These are phyloP conservation scores for Kwoniella sp. DNA, from an alignment of 768 basidiomycete genomes.

Conservation along the genomic window DNA sequence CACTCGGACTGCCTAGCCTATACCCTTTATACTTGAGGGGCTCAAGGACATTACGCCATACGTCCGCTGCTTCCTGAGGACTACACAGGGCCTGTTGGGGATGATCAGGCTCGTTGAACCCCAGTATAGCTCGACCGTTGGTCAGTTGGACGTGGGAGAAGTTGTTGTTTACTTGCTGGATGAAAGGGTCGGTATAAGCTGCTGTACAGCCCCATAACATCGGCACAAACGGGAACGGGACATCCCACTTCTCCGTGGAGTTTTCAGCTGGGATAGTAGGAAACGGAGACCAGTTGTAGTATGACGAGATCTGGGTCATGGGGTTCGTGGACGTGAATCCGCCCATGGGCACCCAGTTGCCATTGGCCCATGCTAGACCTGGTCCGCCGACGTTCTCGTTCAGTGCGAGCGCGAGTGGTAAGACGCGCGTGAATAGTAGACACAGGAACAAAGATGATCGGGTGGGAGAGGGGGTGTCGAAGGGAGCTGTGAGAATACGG, in stretches of 20 bases:
- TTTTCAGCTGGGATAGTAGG: slow-evolving; percentile 18
- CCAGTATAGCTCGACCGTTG: slow-evolving; percentile 24
- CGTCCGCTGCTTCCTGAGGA: slow-evolving; percentile 60
- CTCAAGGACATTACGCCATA: slow-evolving; percentile 64
- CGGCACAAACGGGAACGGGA: slow-evolving; percentile 35
- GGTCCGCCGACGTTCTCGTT: slow-evolving; percentile 17
- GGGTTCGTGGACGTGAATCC: slow-evolving; percentile 27
- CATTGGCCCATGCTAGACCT: slow-evolving; percentile 38
- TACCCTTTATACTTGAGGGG: slow-evolving; percentile 61
- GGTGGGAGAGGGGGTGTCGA: background rate
- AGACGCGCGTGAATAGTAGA: background rate
- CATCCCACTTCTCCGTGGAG: slow-evolving; percentile 6
- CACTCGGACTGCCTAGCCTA: slow-evolving; percentile 63
- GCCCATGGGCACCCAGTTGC: slow-evolving; percentile 30
- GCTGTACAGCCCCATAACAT: slow-evolving; percentile 40
- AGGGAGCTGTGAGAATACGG: too few relatives aligned
- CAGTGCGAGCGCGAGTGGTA: background rate
- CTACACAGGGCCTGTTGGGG: slow-evolving; percentile 62
- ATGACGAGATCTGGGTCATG: slow-evolving; percentile 27
- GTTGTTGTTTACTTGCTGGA: slow-evolving; percentile 5
- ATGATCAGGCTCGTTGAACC: slow-evolving; percentile 55
- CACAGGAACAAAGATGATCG: background rate
- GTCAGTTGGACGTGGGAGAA: slow-evolving; percentile 23
- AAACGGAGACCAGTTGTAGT: slow-evolving; percentile 35
- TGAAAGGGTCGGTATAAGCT: slow-evolving; percentile 24